Percentiles rank a stretch among this genome's conserved stretches.
Evolutionary conservation across 2,329 filamentous ascomycete genomes (phyloP).

Genomic region (Phialemonium atrogriseum): DNA sequence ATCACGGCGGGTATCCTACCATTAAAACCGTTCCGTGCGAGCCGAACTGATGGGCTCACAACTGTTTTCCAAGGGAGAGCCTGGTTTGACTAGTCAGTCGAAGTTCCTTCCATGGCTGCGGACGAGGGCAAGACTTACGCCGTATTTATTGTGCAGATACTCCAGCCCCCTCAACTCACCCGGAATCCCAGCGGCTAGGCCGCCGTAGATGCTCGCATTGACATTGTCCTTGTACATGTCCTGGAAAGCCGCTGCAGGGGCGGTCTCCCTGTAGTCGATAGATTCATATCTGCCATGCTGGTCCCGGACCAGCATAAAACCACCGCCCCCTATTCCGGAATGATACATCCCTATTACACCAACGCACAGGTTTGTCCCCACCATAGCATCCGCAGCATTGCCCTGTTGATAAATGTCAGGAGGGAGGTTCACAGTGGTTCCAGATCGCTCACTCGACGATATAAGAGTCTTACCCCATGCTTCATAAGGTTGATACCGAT

Average conservation of each 20-base stretch:
- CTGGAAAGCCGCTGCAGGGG: slow-evolving; percentile 70
- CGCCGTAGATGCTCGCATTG: slow-evolving; percentile 59
- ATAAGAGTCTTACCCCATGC: slow-evolving; percentile 30
- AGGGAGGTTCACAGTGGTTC: neutral
- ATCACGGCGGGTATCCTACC: slow-evolving; percentile 18
- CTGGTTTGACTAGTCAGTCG: slow-evolving; percentile 17
- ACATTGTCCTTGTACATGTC: slow-evolving; percentile 78
- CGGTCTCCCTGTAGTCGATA: slow-evolving; percentile 84
- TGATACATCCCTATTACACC: slow-evolving; percentile 73
- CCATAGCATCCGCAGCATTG: slow-evolving; percentile 69
- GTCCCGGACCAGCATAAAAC: slow-evolving; percentile 76
- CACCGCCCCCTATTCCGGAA: slow-evolving; percentile 79
- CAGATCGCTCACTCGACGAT: neutral
- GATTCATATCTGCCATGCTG: slow-evolving; percentile 71
- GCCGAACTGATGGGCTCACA: slow-evolving; percentile 62
- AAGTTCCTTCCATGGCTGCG: no score
- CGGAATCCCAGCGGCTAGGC: slow-evolving; percentile 63
- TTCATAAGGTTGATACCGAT: slow-evolving; percentile 58
- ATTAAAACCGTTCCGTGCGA: slow-evolving; percentile 66
- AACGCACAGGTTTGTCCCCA: slow-evolving; percentile 67
- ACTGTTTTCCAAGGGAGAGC: slow-evolving; percentile 61
- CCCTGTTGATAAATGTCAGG: slow-evolving; percentile 33
- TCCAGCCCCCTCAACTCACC: slow-evolving; percentile 73
- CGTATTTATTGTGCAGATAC: slow-evolving; percentile 66
- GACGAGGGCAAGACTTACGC: slow-evolving; percentile 41